Evolutionary conservation across 139 green algal genomes (phyloP).

Genomic region (Tetratostichococcus sp.): DNA sequence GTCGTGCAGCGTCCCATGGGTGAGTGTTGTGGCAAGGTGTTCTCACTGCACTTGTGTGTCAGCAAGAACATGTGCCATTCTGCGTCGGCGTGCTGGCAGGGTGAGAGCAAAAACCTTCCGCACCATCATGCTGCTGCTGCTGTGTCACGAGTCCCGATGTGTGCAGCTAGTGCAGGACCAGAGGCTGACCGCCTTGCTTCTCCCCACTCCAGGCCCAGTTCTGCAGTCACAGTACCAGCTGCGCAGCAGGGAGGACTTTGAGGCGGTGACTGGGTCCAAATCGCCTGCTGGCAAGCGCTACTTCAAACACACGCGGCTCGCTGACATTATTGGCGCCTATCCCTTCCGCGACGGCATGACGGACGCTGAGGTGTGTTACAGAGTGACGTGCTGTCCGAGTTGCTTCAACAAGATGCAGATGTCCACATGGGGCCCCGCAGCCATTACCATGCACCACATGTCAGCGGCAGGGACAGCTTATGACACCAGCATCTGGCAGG

Average conservation of each 20-base stretch:
- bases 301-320: slow-evolving; percentile 73
- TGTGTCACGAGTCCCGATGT: too few relatives aligned
- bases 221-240: slow-evolving; percentile 38
- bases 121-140: too few relatives aligned
- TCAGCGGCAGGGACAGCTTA: too few relatives aligned
- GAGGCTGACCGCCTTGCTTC: too few relatives aligned
- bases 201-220: background rate
- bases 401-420: background rate
- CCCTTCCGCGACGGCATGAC: slow-evolving; percentile 43
- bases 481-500: too few relatives aligned
- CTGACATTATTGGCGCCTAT: slow-evolving; percentile 79
- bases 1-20: background rate
- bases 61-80: too few relatives aligned
- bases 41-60: too few relatives aligned
- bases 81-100: too few relatives aligned
- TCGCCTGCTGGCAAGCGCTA: slow-evolving; percentile 77
- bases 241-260: slow-evolving; percentile 62
- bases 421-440: too few relatives aligned
- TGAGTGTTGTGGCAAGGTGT: background rate
- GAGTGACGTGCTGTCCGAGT: slow-evolving; percentile 10
- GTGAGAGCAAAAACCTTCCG: too few relatives aligned
- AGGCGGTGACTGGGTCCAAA: slow-evolving; percentile 36
- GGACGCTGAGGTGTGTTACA: slow-evolving; percentile 45
- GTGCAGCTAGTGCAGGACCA: too few relatives aligned
- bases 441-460: too few relatives aligned